Base-by-base conservation (phyloP, 2,329 filamentous ascomycete genomes). In the Conoideocrella luteorostrata region DNA sequence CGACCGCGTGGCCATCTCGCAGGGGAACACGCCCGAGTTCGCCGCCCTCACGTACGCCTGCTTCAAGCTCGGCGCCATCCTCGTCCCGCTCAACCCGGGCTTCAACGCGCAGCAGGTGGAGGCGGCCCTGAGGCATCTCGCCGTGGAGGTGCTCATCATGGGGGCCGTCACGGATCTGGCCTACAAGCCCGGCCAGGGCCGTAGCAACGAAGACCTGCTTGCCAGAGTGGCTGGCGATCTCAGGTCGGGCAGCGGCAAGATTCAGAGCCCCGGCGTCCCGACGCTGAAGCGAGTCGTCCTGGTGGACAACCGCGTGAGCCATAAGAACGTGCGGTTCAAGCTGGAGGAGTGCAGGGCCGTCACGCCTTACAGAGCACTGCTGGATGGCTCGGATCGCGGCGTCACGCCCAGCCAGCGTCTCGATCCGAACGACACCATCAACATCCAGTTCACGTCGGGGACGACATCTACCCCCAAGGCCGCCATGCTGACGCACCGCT, bases 391-490 rank as follows among this genome's bases (percentile, higher is more conserved):
- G 0, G 50, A 57, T 2, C 46, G 55, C 0, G 15, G 59, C 2
- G 55, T 79, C 2, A 56, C 48, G 17, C 74, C 75, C 0, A 69
- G 74, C 43, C 44, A 61, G 20, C 67, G 68, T 0, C 69, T 84
- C 2, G 52, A 70, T 13, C 71, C 80, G 0, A 62, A 77, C 48
- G 91, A 97, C 40, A 80, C 85, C 3, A 83, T 94, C 52, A 97
- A 96, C 60, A 95, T 97, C 51, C 91, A 97, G 63, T 97, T 97
- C 68, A 98, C 93, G 0, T 91, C 85, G 0, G 93, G 91, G n/a
- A 97, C 93, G 0, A 97, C 93, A 0, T 87, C 86, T 1, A 73
- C 78, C 56, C 91, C 90, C 18, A 97, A 97, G 67, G 93, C 93
- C 0, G 91, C 91, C 2, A 94, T 89, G 69, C 75, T 98, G 24